Base-by-base conservation (phyloP, 1,284 basidiomycete species). In the Coniferiporia sulphurascens region DNA sequence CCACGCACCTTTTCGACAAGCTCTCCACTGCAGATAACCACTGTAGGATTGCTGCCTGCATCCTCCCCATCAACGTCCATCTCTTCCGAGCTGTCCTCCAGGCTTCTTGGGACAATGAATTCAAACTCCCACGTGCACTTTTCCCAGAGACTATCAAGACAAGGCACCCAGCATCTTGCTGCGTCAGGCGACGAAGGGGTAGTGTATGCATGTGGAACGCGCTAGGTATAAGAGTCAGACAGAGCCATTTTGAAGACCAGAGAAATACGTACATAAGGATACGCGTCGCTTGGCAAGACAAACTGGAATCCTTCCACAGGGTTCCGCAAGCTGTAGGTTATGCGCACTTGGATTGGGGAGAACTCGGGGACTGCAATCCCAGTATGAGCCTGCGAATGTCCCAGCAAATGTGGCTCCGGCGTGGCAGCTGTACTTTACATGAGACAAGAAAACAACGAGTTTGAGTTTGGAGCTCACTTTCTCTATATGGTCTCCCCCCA, bases 111-210 rank as follows among this genome's bases (percentile, higher is more conserved):
- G 19, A 98, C 95, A 58, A 98, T 85, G 70, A 98, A 92, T 71
- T 98, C 93, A 56, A 99, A 89, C 70, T 99, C 97, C 97, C 97
- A 99, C 2, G 96, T 97, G 68, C 93, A 98, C 68, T 93, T 87
- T 73, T 98, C 96, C 92, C 94, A 98, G 12, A 96, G 73, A 69
- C 86, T 93, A 72, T 99, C 97, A 12, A 98, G 76, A 67, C 97
- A 99, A 3, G 97, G 97, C 9, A 98, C 89, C 97, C 97, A 99
- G 67, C 93, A 94, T 65, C 97, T 81, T 7, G 96, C 93, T 10
- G 93, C 84, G 69, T 97, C 93, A 4, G 93, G 87, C 3, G 90
- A 91, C 0, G 92, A 91, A 0, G 95, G 88, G 2, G 89, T 90
- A 2, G 95, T 95, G 69, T 91, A 99, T 57, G 91, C 86, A 73